Base-by-base conservation (phyloP, 179 eudicot species). In the Beta macrorhiza region DNA sequence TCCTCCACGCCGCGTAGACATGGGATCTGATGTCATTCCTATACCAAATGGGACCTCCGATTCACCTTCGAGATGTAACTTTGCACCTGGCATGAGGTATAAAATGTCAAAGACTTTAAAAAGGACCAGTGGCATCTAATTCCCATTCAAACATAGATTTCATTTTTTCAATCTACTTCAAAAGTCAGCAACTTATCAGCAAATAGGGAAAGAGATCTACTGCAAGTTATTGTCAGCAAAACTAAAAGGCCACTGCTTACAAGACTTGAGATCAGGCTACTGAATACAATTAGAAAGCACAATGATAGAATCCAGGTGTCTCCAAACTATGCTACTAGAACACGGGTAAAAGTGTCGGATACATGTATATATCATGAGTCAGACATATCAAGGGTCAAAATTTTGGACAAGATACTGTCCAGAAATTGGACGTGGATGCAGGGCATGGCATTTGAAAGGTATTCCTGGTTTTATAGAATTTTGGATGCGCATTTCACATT, bases 11-110 rank as follows among this genome's bases (percentile, higher is more conserved):
- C 98, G 95, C 77, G 88, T 65, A 75, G 97, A 87, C 99, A 96
- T 96, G 47, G 99, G 97, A 87, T 96, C 98, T 59, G 95, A 90
- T 67, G 93, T 97, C 64, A 96, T 79, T 49, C 98, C 99, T 86
- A 96, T 84, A 79, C 97, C 93, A 83, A 94, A 90, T 80, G 97
- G 97, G 74, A 88, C 84, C 82, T 84, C 81, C 74, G 75, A 85
- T 80, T 89, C 90, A 53, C 85, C 25, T 80, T 72, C 80, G 81
- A 65, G 93, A 83, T 76, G 88, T 85, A 81, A 96, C 88, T 59
- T 25, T 91, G 92, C 72, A 96, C 98, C 99, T 96, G 92, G 77
- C 81, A 81, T 58, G 79, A 67, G 45, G 61, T 65, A 44, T 70
- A 64, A 63, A 17, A 74, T 53, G 76, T 59, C 44, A 83, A 29